Evolutionary conservation across 257 asterid genomes (phyloP).

Genomic region (Salvia hispanica): DNA sequence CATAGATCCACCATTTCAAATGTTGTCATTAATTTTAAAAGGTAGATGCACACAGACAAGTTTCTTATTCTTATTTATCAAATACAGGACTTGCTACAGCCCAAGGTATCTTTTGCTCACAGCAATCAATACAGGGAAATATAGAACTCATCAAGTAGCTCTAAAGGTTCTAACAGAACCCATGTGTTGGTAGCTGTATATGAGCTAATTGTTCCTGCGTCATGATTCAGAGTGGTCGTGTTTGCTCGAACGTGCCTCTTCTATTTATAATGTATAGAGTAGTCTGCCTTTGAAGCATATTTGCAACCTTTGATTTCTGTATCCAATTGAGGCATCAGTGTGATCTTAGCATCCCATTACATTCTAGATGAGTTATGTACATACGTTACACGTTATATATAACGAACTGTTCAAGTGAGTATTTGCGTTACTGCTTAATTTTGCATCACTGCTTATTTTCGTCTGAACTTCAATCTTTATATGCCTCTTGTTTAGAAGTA

Average conservation of each 20-base stretch:
- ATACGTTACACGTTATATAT: background rate
- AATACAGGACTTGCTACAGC: constrained; percentile 55
- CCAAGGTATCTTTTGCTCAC: constrained; percentile 60
- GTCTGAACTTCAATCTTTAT: background rate
- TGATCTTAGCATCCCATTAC: background rate
- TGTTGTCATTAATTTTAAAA: constrained; percentile 9
- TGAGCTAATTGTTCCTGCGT: constrained; percentile 6
- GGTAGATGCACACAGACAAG: background rate
- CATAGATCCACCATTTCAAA: background rate
- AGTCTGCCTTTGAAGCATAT: background rate
- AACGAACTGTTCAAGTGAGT: background rate
- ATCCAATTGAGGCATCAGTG: constrained; percentile 11
- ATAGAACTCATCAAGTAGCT: constrained; percentile 19
- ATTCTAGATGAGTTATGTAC: background rate
- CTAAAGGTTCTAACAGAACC: constrained; percentile 13
- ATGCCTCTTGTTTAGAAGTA: background rate
- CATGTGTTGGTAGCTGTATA: constrained; percentile 2
- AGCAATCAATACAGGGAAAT: constrained; percentile 25
- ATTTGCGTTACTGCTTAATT: too few species aligned
- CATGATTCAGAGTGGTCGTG: background rate
- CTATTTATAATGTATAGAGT: background rate
- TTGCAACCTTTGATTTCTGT: constrained; percentile 3
- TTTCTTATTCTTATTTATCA: constrained; percentile 11
- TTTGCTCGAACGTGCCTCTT: constrained; percentile 2
- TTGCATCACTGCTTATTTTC: background rate